Evolutionary conservation across 1,284 basidiomycete species (phyloP).

Genomic region (Ceratorhiza oryzae-sativae): DNA sequence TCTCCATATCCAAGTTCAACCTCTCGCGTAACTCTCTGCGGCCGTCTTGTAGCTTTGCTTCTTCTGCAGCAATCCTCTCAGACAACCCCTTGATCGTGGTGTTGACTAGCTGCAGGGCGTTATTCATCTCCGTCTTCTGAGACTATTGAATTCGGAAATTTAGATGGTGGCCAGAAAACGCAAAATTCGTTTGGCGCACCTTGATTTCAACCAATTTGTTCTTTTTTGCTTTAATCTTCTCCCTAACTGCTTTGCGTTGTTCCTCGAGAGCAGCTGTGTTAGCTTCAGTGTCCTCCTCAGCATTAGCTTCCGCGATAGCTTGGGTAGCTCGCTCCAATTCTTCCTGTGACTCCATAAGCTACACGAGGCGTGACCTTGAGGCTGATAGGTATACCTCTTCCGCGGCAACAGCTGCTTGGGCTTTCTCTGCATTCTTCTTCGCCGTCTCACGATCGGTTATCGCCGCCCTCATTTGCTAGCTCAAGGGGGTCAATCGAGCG

Average conservation of each 20-base stretch:
- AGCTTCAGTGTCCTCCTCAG: slow-evolving; percentile 17
- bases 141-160: neutral
- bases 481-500: neutral
- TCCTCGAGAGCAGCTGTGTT: slow-evolving; percentile 59
- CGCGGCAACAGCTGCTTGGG: slow-evolving; percentile 43
- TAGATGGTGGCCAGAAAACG: neutral
- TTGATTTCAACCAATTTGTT: slow-evolving; percentile 55
- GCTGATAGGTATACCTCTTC: slow-evolving; percentile 57
- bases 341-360: slow-evolving; percentile 51
- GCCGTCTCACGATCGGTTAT: slow-evolving; percentile 54
- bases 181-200: slow-evolving; percentile 52
- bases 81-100: slow-evolving; percentile 27
- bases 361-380: neutral
- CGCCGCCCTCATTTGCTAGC: slow-evolving; percentile 53
- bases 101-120: slow-evolving; percentile 45
- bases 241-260: slow-evolving; percentile 56
- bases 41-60: slow-evolving; percentile 35
- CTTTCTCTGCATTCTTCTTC: slow-evolving; percentile 48
- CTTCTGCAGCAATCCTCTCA: slow-evolving; percentile 13
- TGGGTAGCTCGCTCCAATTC: slow-evolving; percentile 45
- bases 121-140: slow-evolving; percentile 56
- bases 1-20: slow-evolving; percentile 28
- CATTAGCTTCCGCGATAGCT: slow-evolving; percentile 35
- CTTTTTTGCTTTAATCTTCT: slow-evolving; percentile 59
- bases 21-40: slow-evolving; percentile 29